These are phyloP conservation scores for Eucalyptus cloeziana DNA, from an alignment of 345 rosid species.

Conservation along the genomic window DNA sequence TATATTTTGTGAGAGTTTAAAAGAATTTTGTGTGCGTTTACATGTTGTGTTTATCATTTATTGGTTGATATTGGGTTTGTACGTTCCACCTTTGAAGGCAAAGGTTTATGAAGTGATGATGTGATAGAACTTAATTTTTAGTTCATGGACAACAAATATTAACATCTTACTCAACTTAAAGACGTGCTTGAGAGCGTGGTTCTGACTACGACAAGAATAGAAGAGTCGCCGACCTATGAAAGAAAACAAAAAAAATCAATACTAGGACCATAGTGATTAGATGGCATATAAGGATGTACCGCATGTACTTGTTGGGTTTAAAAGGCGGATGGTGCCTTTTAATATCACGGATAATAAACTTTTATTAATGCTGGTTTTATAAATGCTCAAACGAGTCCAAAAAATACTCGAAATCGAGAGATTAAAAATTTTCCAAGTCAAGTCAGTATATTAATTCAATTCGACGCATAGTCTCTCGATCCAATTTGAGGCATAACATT, in stretches of 20 bases:
- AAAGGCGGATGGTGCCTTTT: background rate
- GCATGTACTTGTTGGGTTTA: background rate
- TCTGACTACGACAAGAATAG: background rate
- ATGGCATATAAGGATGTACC: background rate
- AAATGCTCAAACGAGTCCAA: background rate
- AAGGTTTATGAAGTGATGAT: too few species aligned
- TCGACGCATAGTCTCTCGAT: background rate
- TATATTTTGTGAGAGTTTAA: background rate
- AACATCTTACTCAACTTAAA: too few species aligned
- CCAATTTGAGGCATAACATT: background rate
- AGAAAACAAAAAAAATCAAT: background rate
- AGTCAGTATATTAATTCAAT: background rate
- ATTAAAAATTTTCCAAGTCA: rapidly evolving
- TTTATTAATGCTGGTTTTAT: background rate
- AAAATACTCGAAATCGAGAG: rapidly evolving
- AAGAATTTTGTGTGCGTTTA: background rate
- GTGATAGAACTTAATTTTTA: background rate
- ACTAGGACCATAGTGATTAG: background rate
- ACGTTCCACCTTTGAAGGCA: background rate
- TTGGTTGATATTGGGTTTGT: background rate
- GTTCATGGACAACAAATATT: too few species aligned
- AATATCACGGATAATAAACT: too few species aligned
- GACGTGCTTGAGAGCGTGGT: background rate
- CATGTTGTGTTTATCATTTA: background rate
- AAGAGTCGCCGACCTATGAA: background rate